Base-by-base conservation (phyloP, 345 rosid genomes). In the Gynandropsis gynandra region DNA sequence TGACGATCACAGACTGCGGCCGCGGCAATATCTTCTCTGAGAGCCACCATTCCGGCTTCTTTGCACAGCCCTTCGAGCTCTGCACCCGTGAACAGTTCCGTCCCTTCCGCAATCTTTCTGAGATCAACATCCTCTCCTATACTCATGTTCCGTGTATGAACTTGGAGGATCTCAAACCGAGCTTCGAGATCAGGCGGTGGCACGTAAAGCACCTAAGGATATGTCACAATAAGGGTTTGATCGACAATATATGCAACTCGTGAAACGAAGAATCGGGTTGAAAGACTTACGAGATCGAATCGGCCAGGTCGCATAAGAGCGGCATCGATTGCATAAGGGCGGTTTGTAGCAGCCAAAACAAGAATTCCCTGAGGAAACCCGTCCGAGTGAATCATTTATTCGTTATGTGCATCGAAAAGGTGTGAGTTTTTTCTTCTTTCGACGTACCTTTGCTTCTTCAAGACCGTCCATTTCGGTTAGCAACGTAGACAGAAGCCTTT, bases 391-490 rank as follows among this genome's bases (percentile, higher is more conserved):
- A 16, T n/a, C 47, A 19, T 3, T 1, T 8, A 20, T 0, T 47
- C 24, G 34, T 29, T 3, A 5, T 29, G 34, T 39, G 8, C 32
- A 18, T 7, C 0, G 4, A 16, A 54, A n/a, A 16, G 13, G 10
- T 55, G 29, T 29, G 46, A 42, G 1, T 9, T 15, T 29, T 44
- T 18, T 46, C 44, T 41, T 36, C 0, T 24, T 39, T 43, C 20
- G 19, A 47, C 76, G 66, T 59, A 84, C 95, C 63, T 82, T 85
- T 56, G 95, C 80, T 66, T 84, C 76, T 70, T 92, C 93, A 48
- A 92, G 64, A 61, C 98, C 98, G 61, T 92, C 98, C 96, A 87
- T 87, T 79, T 92, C 98, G 13, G 95, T 92, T 52, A 92, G 76
- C 54, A 92, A 66, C 36, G 95, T 87, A 42, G 95, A 87, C 7